These are phyloP conservation scores for Colletotrichum sp. DNA, from an alignment of 2,329 filamentous ascomycete genomes.

Conservation along the genomic window DNA sequence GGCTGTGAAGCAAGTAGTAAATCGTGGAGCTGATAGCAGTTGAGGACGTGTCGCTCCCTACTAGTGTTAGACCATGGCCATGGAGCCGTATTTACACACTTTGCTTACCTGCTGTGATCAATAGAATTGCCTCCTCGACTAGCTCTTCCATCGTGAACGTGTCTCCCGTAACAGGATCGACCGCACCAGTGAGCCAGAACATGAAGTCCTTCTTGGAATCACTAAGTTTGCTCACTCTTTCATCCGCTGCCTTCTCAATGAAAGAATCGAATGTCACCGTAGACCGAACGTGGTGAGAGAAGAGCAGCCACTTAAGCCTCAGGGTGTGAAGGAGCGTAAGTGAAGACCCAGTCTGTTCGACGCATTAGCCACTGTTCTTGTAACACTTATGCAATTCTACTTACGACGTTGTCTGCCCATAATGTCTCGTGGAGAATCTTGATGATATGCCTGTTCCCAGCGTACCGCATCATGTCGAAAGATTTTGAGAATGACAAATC, in stretches of 20 bases:
- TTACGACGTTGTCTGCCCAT: constrained; percentile 2
- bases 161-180: neutral
- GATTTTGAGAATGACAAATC: constrained; percentile 1
- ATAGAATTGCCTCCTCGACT: neutral
- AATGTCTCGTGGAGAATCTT: constrained; percentile 3
- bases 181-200: constrained; percentile 6
- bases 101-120: constrained; percentile 1
- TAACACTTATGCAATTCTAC: neutral
- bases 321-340: neutral
- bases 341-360: neutral
- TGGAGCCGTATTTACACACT: neutral
- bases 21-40: constrained; percentile 1
- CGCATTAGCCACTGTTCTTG: neutral
- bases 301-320: neutral
- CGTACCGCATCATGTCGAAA: neutral
- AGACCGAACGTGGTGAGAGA: neutral
- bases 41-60: constrained; percentile 3
- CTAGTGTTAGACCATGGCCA: accelerated
- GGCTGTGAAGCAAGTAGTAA: neutral
- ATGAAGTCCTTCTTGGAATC: constrained; percentile 4
- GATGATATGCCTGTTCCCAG: neutral
- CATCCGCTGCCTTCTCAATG: neutral
- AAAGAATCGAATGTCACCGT: neutral
- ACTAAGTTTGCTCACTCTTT: neutral
- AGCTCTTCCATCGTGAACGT: constrained; percentile 5